Conservation (phyloP, 441 rosid species). For the Gossypium gossypioides region DNA sequence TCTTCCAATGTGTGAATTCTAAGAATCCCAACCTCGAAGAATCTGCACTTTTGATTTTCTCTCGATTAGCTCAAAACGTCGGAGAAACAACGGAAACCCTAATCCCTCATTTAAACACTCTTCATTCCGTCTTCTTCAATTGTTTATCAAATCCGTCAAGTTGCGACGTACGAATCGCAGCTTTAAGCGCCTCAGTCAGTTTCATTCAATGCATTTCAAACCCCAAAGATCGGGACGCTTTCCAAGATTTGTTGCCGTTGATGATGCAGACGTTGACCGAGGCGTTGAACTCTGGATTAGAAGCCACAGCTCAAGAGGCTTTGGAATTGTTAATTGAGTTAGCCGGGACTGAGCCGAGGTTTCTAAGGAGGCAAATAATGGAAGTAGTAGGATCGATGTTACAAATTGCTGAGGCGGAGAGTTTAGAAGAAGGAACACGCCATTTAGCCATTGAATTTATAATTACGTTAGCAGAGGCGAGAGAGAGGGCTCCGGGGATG, state of each 20-base stretch:
- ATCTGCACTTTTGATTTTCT: slow-evolving; percentile 37
- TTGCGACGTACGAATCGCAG: slow-evolving; percentile 31
- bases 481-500: slow-evolving; percentile 43
- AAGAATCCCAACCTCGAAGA: slow-evolving; percentile 28
- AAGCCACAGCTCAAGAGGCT: slow-evolving; percentile 42
- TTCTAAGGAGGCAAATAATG: slow-evolving; percentile 32
- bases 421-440: slow-evolving; percentile 39
- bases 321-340: slow-evolving; percentile 37
- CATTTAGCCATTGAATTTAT: slow-evolving; percentile 40
- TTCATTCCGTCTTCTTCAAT: slow-evolving; percentile 34
- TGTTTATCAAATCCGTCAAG: slow-evolving; percentile 21
- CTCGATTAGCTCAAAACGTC: slow-evolving; percentile 39
- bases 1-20: slow-evolving; percentile 38
- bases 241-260: slow-evolving; percentile 38
- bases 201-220: slow-evolving; percentile 35
- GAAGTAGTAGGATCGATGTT: slow-evolving; percentile 46
- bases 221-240: slow-evolving; percentile 25
- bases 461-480: slow-evolving; percentile 31
- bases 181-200: slow-evolving; percentile 29
- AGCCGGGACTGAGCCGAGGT: slow-evolving; percentile 40
- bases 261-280: slow-evolving; percentile 41
- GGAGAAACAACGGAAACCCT: slow-evolving; percentile 26
- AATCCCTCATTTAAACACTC: slow-evolving; percentile 21
- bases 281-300: slow-evolving; percentile 40
- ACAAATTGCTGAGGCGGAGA: slow-evolving; percentile 39